phyloP scores from a whole-genome alignment of 345 rosid species.

The Hibiscus trionum region DNA sequence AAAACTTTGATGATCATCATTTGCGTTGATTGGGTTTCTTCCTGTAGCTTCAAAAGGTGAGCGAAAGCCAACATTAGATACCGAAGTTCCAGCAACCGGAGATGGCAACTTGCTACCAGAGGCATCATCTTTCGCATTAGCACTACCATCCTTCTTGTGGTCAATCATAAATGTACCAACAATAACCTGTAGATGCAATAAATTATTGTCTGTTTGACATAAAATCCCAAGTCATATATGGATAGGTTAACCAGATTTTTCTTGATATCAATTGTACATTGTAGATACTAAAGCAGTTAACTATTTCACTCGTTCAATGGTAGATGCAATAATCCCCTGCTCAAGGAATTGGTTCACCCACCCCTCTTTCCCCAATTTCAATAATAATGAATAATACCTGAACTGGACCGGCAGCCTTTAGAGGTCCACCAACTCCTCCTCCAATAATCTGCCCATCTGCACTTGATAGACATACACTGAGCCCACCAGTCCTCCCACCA shows the following conservation, averaged over 20 bases:
- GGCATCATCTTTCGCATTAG: slow-evolving; percentile 40
- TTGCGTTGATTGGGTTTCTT: slow-evolving; percentile 37
- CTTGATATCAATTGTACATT: not conserved
- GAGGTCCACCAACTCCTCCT: slow-evolving; percentile 85
- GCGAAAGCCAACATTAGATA: slow-evolving; percentile 34
- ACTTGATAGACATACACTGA: slow-evolving; percentile 69
- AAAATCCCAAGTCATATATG: not conserved
- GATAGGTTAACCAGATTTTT: not conserved
- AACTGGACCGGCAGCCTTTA: slow-evolving; percentile 85
- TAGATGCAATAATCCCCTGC: not conserved
- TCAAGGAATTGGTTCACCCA: not conserved
- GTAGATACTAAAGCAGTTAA: not conserved
- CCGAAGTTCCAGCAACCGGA: slow-evolving; percentile 38
- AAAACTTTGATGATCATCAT: slow-evolving; percentile 35
- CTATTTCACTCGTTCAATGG: not conserved
- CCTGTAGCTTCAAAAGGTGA: slow-evolving; percentile 40
- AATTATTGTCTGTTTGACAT: not conserved
- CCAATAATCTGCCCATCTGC: slow-evolving; percentile 76
- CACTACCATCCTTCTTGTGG: slow-evolving; percentile 36
- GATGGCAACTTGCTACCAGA: slow-evolving; percentile 48
- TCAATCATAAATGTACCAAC: slow-evolving; percentile 59
- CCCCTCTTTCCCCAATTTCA: not conserved
- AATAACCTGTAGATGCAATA: slow-evolving; percentile 42
- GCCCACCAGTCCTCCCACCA: slow-evolving; percentile 81
- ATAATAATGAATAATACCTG: slow-evolving; percentile 39